Conservation (phyloP, 805 yeast genomes). For the Tetrapisispora nanseiensis region DNA sequence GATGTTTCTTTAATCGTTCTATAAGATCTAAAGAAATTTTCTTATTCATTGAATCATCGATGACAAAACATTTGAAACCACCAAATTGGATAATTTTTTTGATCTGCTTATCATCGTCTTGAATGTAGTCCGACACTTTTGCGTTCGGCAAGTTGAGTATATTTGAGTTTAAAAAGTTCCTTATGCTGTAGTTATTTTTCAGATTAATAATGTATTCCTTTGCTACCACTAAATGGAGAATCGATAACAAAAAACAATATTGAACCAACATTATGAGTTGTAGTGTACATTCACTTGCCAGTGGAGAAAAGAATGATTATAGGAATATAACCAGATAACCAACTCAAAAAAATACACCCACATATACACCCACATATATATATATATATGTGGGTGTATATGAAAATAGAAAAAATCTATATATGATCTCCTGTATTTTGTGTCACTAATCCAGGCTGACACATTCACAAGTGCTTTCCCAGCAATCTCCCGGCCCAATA, state of each 20-base stretch:
- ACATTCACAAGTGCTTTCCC: too few relatives aligned
- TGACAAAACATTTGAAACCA: constrained; percentile 51
- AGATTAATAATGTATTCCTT: constrained; percentile 2
- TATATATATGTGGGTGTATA: too few relatives aligned
- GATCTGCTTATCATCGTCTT: constrained; percentile 31
- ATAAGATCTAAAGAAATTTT: constrained; percentile 17
- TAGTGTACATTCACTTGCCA: neutral
- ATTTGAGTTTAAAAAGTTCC: neutral
- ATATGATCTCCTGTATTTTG: too few relatives aligned
- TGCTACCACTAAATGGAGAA: neutral
- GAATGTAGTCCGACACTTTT: constrained; percentile 33
- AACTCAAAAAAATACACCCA: too few relatives aligned
- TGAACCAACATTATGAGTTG: neutral
- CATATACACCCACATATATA: too few relatives aligned
- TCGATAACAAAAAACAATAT: neutral
- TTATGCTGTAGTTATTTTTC: neutral
- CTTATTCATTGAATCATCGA: constrained; percentile 16
- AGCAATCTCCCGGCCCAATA: too few relatives aligned
- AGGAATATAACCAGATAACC: neutral
- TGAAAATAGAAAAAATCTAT: too few relatives aligned
- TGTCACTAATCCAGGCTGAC: too few relatives aligned
- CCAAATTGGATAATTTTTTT: constrained; percentile 55
- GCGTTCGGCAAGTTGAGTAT: neutral
- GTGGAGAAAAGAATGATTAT: neutral
- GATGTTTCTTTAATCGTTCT: constrained; percentile 43